A percentile compares a stretch with the other conserved stretches of the same genome.
These are phyloP conservation scores for Hymenoscyphus linearis DNA, from an alignment of 2,329 filamentous ascomycete genomes.

Conservation along the genomic window DNA sequence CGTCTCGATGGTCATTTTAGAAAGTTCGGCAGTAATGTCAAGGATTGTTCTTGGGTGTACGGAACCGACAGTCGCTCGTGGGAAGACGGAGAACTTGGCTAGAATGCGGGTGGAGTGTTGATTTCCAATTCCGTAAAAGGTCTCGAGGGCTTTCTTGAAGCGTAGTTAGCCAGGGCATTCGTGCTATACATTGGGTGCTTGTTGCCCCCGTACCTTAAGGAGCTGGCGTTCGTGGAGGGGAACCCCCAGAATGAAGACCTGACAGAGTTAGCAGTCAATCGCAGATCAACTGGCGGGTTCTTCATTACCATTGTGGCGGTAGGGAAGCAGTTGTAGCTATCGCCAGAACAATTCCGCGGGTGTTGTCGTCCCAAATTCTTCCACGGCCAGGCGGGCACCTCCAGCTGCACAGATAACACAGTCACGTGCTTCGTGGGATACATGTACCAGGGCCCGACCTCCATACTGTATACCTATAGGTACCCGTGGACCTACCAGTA, in stretches of 20 bases:
- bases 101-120: conserved; percentile 68
- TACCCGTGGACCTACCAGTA: no score
- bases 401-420: no score
- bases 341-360: neutral
- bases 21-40: conserved; percentile 77
- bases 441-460: no score
- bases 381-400: neutral
- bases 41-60: conserved; percentile 72
- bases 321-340: neutral
- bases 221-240: conserved; percentile 81
- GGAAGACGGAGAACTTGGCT: conserved; percentile 84
- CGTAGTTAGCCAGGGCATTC: neutral
- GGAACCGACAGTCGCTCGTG: conserved; percentile 70
- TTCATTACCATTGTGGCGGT: conserved; percentile 25
- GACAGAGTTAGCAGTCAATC: conserved; percentile 8
- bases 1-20: conserved; percentile 90
- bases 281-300: neutral
- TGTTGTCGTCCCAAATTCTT: neutral
- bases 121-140: conserved; percentile 81
- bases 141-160: conserved; percentile 65
- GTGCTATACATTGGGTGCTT: neutral
- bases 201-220: conserved; percentile 60
- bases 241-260: conserved; percentile 76
- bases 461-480: no score
- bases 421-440: neutral